Evolutionary conservation across 2,329 filamentous ascomycete species (phyloP).

Genomic region (Trematosphaeria pertusa): DNA sequence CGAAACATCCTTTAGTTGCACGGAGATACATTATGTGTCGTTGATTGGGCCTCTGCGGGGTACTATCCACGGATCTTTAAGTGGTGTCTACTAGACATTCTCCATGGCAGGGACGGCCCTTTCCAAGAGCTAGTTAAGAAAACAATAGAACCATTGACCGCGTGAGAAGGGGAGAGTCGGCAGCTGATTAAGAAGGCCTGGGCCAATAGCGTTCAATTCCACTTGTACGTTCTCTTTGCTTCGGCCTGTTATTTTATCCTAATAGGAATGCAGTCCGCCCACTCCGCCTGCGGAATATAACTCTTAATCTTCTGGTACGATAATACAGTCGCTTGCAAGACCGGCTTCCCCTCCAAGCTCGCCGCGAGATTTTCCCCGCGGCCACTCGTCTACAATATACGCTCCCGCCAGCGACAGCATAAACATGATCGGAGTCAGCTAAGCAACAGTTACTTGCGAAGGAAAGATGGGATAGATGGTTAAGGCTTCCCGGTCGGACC

Average conservation of each 20-base stretch:
- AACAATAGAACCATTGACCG: constrained; percentile 7
- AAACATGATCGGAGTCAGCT: too few relatives aligned
- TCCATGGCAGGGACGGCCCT: constrained; percentile 1
- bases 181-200: constrained; percentile 8
- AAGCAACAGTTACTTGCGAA: too few relatives aligned
- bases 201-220: constrained; percentile 5
- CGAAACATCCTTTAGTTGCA: constrained; percentile 6
- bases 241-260: constrained; percentile 1
- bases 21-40: constrained; percentile 6
- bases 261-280: not conserved
- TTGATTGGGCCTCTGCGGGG: constrained; percentile 9
- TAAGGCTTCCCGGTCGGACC: too few relatives aligned
- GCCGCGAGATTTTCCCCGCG: too few relatives aligned
- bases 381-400: too few relatives aligned
- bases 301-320: too few relatives aligned
- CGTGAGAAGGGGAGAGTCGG: constrained; percentile 3
- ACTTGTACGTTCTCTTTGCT: constrained; percentile 1
- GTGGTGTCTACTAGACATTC: constrained; percentile 9
- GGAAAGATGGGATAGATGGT: too few relatives aligned
- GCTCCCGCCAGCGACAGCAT: too few relatives aligned
- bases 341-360: too few relatives aligned
- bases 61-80: constrained; percentile 12
- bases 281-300: too few relatives aligned
- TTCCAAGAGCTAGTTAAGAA: constrained; percentile 12
- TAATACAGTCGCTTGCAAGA: too few relatives aligned